Conservation (phyloP, 2,329 filamentous ascomycete species). For the Pseudogymnoascus destructans region DNA sequence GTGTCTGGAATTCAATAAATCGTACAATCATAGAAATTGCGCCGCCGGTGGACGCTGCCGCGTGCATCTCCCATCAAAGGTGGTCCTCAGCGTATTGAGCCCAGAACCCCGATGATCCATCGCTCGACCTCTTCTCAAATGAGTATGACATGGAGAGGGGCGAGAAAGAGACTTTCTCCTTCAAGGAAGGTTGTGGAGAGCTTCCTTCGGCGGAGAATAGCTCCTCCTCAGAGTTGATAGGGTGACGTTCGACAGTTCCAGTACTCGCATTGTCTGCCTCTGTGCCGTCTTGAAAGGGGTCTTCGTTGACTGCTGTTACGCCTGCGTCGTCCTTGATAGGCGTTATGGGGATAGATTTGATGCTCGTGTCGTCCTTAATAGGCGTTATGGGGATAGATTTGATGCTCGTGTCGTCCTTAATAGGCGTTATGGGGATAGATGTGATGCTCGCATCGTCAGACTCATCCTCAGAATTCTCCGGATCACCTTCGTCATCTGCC, state of each 20-base stretch:
- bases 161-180: neutral
- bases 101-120: neutral
- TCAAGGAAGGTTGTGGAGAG: neutral
- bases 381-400: too few relatives aligned
- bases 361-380: too few relatives aligned
- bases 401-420: neutral
- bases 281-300: neutral
- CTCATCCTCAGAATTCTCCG: neutral
- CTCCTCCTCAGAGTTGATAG: neutral
- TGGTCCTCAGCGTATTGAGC: neutral
- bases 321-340: too few relatives aligned
- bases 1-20: neutral
- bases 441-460: neutral
- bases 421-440: neutral
- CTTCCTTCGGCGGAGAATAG: neutral
- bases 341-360: too few relatives aligned
- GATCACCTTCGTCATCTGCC: neutral
- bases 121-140: neutral
- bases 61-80: neutral
- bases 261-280: neutral
- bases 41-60: neutral
- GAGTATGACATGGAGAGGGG: neutral
- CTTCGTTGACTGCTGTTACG: neutral
- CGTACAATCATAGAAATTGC: neutral
- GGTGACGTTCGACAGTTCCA: neutral